Evolutionary conservation across 192 early-diverging fungal genomes (phyloP), one percentile per base, ranked within the genome.

Genomic region (Coemansia sp.): DNA sequence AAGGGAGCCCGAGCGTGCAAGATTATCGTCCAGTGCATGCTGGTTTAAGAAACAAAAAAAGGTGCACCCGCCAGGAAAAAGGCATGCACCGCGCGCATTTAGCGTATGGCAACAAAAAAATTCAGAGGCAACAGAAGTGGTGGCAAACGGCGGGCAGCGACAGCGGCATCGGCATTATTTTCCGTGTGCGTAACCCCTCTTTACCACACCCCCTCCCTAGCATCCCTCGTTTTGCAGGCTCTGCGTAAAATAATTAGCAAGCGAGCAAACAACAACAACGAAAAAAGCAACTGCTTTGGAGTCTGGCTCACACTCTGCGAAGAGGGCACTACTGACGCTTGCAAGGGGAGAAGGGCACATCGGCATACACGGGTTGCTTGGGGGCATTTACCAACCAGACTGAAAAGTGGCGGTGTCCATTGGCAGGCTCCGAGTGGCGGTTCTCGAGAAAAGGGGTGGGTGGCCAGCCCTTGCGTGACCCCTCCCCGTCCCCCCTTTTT

Each of bases 351-450:
- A 42, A 20, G 63, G 62, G 62, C 17, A n/a, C 20, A 18, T 64
- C 33, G 32, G 67, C 66, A 61, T 61, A 22, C 45, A 16, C 31
- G 57, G 65, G 56, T 45, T 71, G 64, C 56, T 22, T 56, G 52
- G 58, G 67, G 63, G 60, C 48, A 56, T 30, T 48, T 17, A 34
- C 57, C 59, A 51, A 60, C 60, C 61, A 20, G 52, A 49, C 64
- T 56, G 55, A 52, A 76, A 60, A 61, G 74, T 76, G 74, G 74
- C 68, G 74, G 74, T 63, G 68, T 36, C 57, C 56, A 76, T 76
- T 76, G 74, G 74, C 68, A 76, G 64, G 61, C 68, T 70, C 74
- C 74, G 74, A 76, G 74, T 76, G 74, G 74, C 74, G 68, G 74
- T 58, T 58, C 59, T 18, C 36, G 34, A 40, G 57, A 28, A 55